These are phyloP conservation scores for Sparassis latifolia DNA, from an alignment of 1,284 basidiomycete species.

Conservation along the genomic window DNA sequence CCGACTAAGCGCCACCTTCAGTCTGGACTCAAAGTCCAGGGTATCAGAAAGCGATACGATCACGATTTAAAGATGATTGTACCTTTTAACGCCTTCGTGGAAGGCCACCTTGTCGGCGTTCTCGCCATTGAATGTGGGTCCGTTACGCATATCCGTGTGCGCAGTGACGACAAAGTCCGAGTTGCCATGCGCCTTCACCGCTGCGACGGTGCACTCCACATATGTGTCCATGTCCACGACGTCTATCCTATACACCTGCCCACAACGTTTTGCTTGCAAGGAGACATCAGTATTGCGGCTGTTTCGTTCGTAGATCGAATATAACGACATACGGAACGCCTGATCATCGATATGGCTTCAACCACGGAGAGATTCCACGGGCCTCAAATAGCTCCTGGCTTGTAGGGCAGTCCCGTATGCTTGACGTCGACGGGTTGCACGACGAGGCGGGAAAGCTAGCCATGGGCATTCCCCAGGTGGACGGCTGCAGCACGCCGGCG, in stretches of 20 bases:
- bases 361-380: too few relatives aligned
- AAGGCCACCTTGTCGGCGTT: conserved; percentile 20
- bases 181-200: conserved; percentile 19
- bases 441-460: conserved; percentile 44
- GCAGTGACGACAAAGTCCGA: conserved; percentile 22
- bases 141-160: conserved; percentile 21
- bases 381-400: too few relatives aligned
- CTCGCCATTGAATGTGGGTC: conserved; percentile 15
- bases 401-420: too few relatives aligned
- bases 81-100: conserved; percentile 19
- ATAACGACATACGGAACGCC: conserved; percentile 14
- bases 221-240: conserved; percentile 22
- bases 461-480: conserved; percentile 51
- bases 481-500: conserved; percentile 37
- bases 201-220: conserved; percentile 20
- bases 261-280: conserved; percentile 15
- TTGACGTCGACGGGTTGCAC: conserved; percentile 42
- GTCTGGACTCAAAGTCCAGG: background rate
- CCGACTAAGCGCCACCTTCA: conserved; percentile 20
- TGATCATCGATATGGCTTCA: conserved; percentile 25
- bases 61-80: background rate
- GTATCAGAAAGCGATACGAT: background rate
- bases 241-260: conserved; percentile 23
- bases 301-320: background rate
- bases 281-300: background rate